Evolutionary conservation across 2,329 filamentous ascomycete genomes (phyloP).

Genomic region (Diaporthe sp.): DNA sequence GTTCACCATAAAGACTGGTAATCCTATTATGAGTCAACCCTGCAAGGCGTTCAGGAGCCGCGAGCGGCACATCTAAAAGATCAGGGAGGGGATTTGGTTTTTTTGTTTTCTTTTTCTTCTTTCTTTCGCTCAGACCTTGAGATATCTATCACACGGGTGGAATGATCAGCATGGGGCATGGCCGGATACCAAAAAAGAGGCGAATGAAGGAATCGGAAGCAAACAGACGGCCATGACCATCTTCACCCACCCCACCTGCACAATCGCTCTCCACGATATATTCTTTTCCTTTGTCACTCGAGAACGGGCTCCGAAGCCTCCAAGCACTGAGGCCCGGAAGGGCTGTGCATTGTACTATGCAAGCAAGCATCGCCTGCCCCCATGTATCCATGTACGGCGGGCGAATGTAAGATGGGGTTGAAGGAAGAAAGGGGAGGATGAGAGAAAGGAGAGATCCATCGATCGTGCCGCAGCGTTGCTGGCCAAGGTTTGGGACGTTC

Average conservation of each 20-base stretch:
- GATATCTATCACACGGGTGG: constrained; percentile 31
- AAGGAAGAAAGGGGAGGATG: background rate
- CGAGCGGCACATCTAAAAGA: constrained; percentile 35
- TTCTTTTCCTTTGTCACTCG: constrained; percentile 29
- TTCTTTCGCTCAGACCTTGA: constrained; percentile 21
- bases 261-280: constrained; percentile 27
- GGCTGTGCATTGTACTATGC: background rate
- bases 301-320: background rate
- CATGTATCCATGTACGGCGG: background rate
- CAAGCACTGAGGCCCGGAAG: background rate
- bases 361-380: background rate
- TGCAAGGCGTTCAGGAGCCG: constrained; percentile 41
- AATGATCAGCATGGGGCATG: constrained; percentile 22
- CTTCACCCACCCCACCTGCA: constrained; percentile 16
- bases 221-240: constrained; percentile 20
- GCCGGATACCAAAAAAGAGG: constrained; percentile 1
- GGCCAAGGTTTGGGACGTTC: constrained; percentile 40
- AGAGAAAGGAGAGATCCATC: constrained; percentile 15
- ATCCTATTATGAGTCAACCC: constrained; percentile 31
- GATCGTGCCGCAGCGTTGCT: constrained; percentile 34
- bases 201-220: background rate
- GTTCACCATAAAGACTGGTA: constrained; percentile 39
- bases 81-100: constrained; percentile 10
- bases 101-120: constrained; percentile 4
- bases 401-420: background rate